phyloP scores from a whole-genome alignment of 768 basidiomycete species.

The Lyophyllum atratum region DNA sequence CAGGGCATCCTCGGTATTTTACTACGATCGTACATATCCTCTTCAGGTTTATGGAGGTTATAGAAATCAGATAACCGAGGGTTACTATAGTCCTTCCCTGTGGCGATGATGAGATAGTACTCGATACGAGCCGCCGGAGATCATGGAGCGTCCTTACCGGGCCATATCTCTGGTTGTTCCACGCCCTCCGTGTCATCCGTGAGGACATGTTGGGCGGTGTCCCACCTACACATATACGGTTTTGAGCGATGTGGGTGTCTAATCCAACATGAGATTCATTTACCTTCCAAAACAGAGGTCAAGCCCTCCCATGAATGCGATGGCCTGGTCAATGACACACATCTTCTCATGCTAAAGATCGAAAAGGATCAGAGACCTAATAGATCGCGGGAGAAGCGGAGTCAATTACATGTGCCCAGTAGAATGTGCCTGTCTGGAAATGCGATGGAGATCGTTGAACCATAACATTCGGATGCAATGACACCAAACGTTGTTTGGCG shows the following conservation, averaged over 20 bases:
- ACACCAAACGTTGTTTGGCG: constrained; percentile 78
- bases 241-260: background rate
- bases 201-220: constrained; percentile 91
- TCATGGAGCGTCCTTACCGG: constrained; percentile 49
- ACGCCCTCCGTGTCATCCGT: constrained; percentile 77
- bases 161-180: constrained; percentile 80
- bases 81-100: constrained; percentile 96
- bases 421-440: constrained; percentile 95
- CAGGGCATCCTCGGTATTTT: constrained; percentile 96
- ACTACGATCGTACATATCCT: constrained; percentile 92
- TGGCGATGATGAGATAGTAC: background rate
- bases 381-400: background rate
- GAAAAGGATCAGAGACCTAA: constrained; percentile 2
- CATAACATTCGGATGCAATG: constrained; percentile 90
- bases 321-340: constrained; percentile 95
- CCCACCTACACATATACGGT: constrained; percentile 63
- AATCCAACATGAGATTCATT: constrained; percentile 3
- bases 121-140: background rate
- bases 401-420: constrained; percentile 91
- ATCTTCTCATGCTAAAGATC: constrained; percentile 87
- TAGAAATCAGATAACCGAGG: constrained; percentile 86
- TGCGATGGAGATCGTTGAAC: constrained; percentile 97
- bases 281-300: constrained; percentile 92
- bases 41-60: constrained; percentile 82
- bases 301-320: constrained; percentile 97